A percentile compares a stretch with the other conserved stretches of the same genome.
Evolutionary conservation across 1,139 yeast genomes (phyloP).

Genomic region (Geotrichum australiense): DNA sequence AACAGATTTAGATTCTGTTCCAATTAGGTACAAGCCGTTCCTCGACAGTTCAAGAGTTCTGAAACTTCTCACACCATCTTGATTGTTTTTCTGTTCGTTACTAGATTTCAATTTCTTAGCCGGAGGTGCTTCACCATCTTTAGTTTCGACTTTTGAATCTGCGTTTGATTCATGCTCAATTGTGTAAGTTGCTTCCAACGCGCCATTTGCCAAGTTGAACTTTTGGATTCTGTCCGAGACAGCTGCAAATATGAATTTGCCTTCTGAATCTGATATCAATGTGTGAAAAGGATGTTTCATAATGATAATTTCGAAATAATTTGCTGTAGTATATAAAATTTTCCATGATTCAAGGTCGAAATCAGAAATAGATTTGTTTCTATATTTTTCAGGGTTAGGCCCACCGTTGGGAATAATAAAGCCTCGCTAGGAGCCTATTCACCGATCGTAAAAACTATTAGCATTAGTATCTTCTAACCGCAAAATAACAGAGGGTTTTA

Average conservation of each 20-base stretch:
- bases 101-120: slow-evolving; percentile 18
- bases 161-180: slow-evolving; percentile 5
- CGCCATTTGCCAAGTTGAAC: slow-evolving; percentile 17
- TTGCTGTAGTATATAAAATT: too few species aligned
- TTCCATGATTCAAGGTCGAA: too few species aligned
- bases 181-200: slow-evolving; percentile 13
- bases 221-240: slow-evolving; percentile 19
- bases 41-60: slow-evolving; percentile 43
- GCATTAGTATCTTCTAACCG: too few species aligned
- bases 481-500: too few species aligned
- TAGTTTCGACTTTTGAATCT: background rate
- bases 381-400: too few species aligned
- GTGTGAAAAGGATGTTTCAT: slow-evolving; percentile 24
- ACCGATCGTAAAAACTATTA: too few species aligned
- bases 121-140: slow-evolving; percentile 9
- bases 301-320: background rate
- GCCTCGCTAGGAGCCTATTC: too few species aligned
- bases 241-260: slow-evolving; percentile 20
- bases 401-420: too few species aligned
- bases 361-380: too few species aligned
- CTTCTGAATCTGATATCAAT: slow-evolving; percentile 19
- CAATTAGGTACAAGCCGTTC: slow-evolving; percentile 51
- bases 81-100: slow-evolving; percentile 7
- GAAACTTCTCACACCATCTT: slow-evolving; percentile 32
- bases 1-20: slow-evolving; percentile 80